Evolutionary conservation across 164 flowering plant genomes (phyloP), one percentile per base, ranked within the genome.

Genomic region (Liquidambar formosana): DNA sequence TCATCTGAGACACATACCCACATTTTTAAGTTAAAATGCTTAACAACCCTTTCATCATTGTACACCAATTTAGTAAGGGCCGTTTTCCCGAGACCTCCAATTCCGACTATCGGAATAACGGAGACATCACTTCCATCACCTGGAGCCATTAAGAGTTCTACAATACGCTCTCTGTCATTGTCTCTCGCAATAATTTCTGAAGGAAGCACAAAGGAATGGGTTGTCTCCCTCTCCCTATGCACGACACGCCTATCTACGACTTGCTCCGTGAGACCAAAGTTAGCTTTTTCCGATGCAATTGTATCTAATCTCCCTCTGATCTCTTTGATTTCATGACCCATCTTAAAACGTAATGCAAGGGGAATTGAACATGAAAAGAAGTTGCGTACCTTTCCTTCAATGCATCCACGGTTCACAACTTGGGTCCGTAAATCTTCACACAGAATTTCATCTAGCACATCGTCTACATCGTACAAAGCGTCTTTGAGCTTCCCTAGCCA

Each of bases 1-100:
- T 52, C 72, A 4, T 52, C 53, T 3, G 72, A 53, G 5, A 62
- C 66, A 53, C 52, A 38, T 3, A 70, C 61, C 72, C 72, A 70
- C 18, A 70, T 49, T 19, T 21, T 62, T 22, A 52, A 1, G 13
- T 69, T n/a, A n/a, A 69, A 69, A 12, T 49, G 27, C 6, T 5
- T 13, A 13, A 5, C 15, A 1, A 70, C 21, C 18, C 45, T 33
- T 6, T 51, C 2, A 62, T 70, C 66, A 44, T 33, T 53, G 44
- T 21, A 70, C 10, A 70, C 61, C 10, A 49, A 12, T 19, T 70
- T 26, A 1, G 72, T 66, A 28, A 69, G 72, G 0, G 65, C 15
- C 4, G 72, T 69, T 5, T 69, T 69, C 5, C 71, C 71, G 4
- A 69, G 28, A n/a, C 71, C 71, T 49, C 57, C 65, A 11, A 69